Evolutionary conservation across 495 filamentous ascomycete species (phyloP), one percentile per base, ranked within the genome.

Genomic region (Friedmanniomyces simplex): DNA sequence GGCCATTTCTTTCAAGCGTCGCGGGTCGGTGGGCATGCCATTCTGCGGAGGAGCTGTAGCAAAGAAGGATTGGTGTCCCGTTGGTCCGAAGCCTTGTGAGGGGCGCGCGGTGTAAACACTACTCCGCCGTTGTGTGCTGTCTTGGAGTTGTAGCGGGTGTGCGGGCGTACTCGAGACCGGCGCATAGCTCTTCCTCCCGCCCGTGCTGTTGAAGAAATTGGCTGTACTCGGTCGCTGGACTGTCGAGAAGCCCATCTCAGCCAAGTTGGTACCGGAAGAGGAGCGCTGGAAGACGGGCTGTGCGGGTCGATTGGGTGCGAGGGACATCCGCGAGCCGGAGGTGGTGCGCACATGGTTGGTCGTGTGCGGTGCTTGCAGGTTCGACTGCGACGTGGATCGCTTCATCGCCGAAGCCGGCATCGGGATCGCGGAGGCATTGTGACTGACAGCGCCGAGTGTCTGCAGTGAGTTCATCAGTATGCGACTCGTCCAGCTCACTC

Each of bases 341-440:
- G 84, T 75, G 46, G 87, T 87, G 61, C 90, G 87, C 53, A 76
- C 81, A 69, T 91, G 82, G 69, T 82, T 82, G 36, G 79, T 76
- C n/a, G 82, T 80, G 69, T 78, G 82, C 36, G 78, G 77, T 41
- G 78, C 73, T 66, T 82, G 83, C 61, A 78, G 73, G 60, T 79
- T 80, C 52, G 82, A 82, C 49, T 84, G 84, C 16, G 88, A 91
- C 63, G 82, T 95, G 8, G 88, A 87, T 68, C 93, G 88, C 72
- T 96, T 96, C 76, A 97, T 79, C 24, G 93, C 88, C n/a, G 93
- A 96, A n/a, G 85, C 76, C 5, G 90, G 89, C 70, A 89, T 87
- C 5, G 91, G 90, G 54, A 95, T 86, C 16, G 81, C 75, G 39
- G 85, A 83, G 66, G 54, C 53, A 59, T 85, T 91, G 69, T 82